Base-by-base conservation (phyloP, 345 rosid genomes). In the Salix udensis region DNA sequence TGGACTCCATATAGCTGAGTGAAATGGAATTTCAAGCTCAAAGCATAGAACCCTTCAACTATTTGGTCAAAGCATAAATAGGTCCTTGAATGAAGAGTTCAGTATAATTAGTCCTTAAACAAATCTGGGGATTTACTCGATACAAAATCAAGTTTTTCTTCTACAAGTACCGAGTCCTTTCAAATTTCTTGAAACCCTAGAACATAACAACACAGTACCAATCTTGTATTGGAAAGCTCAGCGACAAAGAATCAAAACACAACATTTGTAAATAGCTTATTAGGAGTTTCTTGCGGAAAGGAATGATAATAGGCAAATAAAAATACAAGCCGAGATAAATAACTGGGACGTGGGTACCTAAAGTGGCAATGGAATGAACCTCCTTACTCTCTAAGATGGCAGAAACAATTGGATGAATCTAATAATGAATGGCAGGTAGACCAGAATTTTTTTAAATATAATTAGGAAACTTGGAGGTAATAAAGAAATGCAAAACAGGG, bases 371-470 rank as follows among this genome's bases (percentile, higher is more conserved):
- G 3, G 13, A 30, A 70, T 44, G 1, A 34, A 77, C 74, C 21
- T 50, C 65, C 19, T 26, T 34, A 34, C 71, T 24, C 50, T 23
- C 75, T 70, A 50, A 31, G 5, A 18, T 39, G 31, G 70, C 39
- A 11, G 24, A 72, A 77, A 66, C 44, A 58, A 72, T 77, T 26
- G 3, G 71, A 72, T 7, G 14, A 26, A 10, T 24, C 75, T 52
- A 50, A 65, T 6, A 72, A 62, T 72, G 37, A 66, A 72, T 15
- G 31, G 52, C 23, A 36, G 12, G 19, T 28, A 8, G 23, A 23
- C n/a, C 50, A 71, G 40, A 55, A 36, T 13, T 1, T 13, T 15
- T 31, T 14, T 7, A 39, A 53, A 53, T 36, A 16, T n/a, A 71
- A 34, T 36, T 46, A 5, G n/a, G 16, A 7, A n/a, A 13, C 6